Base-by-base conservation (phyloP, 257 asterid species). In the Nicotiana undulata region DNA sequence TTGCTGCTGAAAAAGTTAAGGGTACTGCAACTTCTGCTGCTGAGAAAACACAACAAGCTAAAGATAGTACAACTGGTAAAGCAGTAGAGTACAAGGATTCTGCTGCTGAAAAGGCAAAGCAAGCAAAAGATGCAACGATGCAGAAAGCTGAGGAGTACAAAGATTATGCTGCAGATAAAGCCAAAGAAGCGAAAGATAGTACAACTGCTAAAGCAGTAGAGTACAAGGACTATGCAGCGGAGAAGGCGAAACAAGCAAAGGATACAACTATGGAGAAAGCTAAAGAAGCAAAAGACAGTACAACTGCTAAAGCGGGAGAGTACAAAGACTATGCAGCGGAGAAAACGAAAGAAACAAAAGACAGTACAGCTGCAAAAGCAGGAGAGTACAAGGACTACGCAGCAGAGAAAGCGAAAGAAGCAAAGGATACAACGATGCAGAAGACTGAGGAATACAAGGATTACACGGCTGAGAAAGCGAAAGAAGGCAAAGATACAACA, bases 401-500 rank as follows among this genome's bases (percentile, higher is more conserved):
- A 37, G 44, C 44, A 6, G 44, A 37, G 44, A 37, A 37, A 18
- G 44, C 79, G 0, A 65, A 68, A 46, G 85, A 81, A 10, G 29
- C 79, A 5, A 84, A 80, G 63, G 87, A 76, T 3, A 11, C 79
- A 1, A 81, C 85, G 0, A 16, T 56, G 59, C 86, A 79, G 80
- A 89, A 85, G 20, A 78, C 85, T 0, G 83, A 79, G 0, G 91
- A 90, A 80, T 85, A 78, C 9, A 88, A 85, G 83, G 93, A 89
- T 29, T 82, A 82, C 7, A 61, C 86, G 1, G 88, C 88, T 1
- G 93, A 89, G 53, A 92, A 90, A 58, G 88, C 91, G 0, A 80
- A 44, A 29, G 96, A 89, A 80, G 95, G 92, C 49, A 89, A 91
- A 85, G 97, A 91, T 22, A 60, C 84, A 0, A 72, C 90, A 0